These are phyloP conservation scores for Barbarea vulgaris DNA, from an alignment of 345 rosid genomes.

Conservation along the genomic window DNA sequence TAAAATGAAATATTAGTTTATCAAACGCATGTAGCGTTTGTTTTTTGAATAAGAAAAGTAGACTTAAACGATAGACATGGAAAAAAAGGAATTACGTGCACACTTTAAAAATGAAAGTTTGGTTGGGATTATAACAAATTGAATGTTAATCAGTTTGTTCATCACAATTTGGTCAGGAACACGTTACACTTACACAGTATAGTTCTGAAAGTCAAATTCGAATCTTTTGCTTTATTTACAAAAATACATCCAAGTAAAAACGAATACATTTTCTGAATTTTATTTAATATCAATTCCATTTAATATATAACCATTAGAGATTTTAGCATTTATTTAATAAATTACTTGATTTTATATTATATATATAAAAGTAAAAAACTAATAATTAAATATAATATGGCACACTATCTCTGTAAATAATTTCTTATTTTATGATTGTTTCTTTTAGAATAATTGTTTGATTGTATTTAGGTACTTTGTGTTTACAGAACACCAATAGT, in stretches of 20 bases:
- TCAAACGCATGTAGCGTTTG: background rate
- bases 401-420: background rate
- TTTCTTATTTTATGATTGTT: background rate
- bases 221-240: constrained; percentile 21
- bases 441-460: background rate
- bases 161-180: constrained; percentile 29
- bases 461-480: background rate
- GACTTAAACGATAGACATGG: background rate
- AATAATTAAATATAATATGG: background rate
- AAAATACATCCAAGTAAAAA: background rate
- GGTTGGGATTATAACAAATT: constrained; percentile 14
- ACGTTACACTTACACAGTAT: constrained; percentile 27
- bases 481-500: background rate
- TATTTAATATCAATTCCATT: background rate
- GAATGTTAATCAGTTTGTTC: constrained; percentile 5
- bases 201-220: constrained; percentile 27
- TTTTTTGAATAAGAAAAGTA: constrained; percentile 7
- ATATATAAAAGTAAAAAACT: background rate
- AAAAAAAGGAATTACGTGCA: constrained; percentile 36
- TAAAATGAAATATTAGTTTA: constrained; percentile 1
- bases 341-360: background rate
- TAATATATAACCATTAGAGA: background rate
- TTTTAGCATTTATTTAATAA: background rate
- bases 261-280: background rate
- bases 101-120: constrained; percentile 27